Evolutionary conservation across 306 rosid species (phyloP).

Genomic region (Trifolium subterraneum): DNA sequence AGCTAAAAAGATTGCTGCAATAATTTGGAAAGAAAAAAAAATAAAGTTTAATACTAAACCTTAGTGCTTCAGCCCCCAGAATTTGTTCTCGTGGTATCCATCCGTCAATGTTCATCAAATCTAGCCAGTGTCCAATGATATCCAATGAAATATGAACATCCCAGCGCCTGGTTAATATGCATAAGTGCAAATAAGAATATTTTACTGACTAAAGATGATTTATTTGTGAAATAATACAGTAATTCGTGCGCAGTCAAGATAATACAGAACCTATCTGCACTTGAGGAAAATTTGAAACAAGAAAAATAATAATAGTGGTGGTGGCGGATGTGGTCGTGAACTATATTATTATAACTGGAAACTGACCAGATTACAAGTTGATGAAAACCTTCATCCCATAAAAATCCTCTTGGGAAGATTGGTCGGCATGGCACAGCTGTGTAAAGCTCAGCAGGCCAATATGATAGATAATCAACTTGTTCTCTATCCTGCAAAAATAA

Average conservation of each 20-base stretch:
- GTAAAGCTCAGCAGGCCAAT: conserved; percentile 98
- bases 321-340: conserved; percentile 4
- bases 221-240: conserved; percentile 21
- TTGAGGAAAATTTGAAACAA: conserved; percentile 33
- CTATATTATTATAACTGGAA: conserved; percentile 26
- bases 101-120: conserved; percentile 91
- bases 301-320: conserved; percentile 8
- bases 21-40: conserved; percentile 41
- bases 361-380: conserved; percentile 88
- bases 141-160: conserved; percentile 85
- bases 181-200: conserved; percentile 19
- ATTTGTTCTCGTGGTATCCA: conserved; percentile 99
- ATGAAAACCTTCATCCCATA: conserved; percentile 99
- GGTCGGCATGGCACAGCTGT: conserved; percentile 96
- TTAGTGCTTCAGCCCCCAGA: conserved; percentile 90
- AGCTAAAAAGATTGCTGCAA: conserved; percentile 23
- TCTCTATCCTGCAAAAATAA: conserved; percentile 63
- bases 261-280: conserved; percentile 18
- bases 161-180: conserved; percentile 80
- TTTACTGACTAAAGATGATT: conserved; percentile 25
- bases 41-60: conserved; percentile 56
- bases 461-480: conserved; percentile 58
- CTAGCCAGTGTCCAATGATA: conserved; percentile 94
- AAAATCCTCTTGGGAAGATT: conserved; percentile 93
- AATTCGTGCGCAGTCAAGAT: conserved; percentile 23